phyloP scores from a whole-genome alignment of 2,329 filamentous ascomycete species.

The Pyrenophora teres region DNA sequence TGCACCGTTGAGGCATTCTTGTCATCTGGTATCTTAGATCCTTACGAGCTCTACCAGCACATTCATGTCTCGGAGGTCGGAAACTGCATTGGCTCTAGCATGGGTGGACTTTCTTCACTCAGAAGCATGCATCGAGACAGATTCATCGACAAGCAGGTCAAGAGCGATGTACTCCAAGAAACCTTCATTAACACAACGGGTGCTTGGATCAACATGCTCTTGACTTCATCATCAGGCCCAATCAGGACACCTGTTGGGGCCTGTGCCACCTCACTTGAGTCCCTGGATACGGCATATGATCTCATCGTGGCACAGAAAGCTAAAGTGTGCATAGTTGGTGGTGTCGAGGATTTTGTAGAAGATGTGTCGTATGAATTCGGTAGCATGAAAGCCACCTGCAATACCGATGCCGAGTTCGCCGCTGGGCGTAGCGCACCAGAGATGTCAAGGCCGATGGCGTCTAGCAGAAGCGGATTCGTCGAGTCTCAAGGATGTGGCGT shows the following conservation, averaged over 20 bases:
- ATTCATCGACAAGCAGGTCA: constrained; percentile 93
- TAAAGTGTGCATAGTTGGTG: constrained; percentile 94
- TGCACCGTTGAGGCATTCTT: constrained; percentile 90
- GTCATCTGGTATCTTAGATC: constrained; percentile 93
- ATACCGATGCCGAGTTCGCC: constrained; percentile 92
- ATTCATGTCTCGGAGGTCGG: constrained; percentile 97
- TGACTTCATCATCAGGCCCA: constrained; percentile 93
- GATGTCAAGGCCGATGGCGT: constrained; percentile 97
- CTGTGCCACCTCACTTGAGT: constrained; percentile 96
- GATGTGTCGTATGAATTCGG: constrained; percentile 99
- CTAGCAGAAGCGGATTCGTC: constrained; percentile 98
- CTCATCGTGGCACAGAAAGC: constrained; percentile 99
- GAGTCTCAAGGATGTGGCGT: constrained; percentile 98
- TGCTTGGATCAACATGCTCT: constrained; percentile 99
- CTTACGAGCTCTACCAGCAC: constrained; percentile 99
- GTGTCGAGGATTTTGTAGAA: constrained; percentile 98
- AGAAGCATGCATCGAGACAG: constrained; percentile 98
- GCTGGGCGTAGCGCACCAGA: constrained; percentile 94
- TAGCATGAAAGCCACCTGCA: constrained; percentile 99
- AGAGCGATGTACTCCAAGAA: constrained; percentile 98
- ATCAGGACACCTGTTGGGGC: constrained; percentile 99
- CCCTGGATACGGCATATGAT: constrained; percentile 95
- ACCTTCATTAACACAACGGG: constrained; percentile 99
- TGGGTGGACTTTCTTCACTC: constrained; percentile 90
- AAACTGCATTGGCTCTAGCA: constrained; percentile 98